Evolutionary conservation across 495 filamentous ascomycete genomes (phyloP), one percentile per base, ranked within the genome.

Genomic region (Peziza echinospora): DNA sequence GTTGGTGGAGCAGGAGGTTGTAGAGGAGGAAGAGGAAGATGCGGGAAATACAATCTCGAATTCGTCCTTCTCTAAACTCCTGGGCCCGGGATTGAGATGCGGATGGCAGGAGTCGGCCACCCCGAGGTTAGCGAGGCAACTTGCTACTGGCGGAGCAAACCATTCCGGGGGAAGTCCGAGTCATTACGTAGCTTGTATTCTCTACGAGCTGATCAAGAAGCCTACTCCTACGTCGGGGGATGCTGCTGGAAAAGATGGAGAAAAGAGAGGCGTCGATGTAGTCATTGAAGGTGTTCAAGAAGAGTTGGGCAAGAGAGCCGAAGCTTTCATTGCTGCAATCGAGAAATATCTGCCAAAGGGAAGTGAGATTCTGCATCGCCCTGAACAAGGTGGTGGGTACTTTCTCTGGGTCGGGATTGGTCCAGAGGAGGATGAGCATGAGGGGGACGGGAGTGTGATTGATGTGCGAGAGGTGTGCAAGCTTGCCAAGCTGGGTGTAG

Each of bases 41-140:
- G 89, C 80, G 52, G 82, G 84, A 5, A 78, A 92, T 59, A 71
- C 72, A 5, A 63, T 85, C 16, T 79, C 75, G 51, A 93, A 93
- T 61, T 82, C 77, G 17, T 80, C 72, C 13, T 93, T 93, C 62
- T 78, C 72, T 53, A 94, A 94, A 62, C 69, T 93, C 13, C 68
- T 76, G n/a, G 80, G 72, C 0, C 84, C 85, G 0, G 86, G 84
- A 0, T 53, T 76, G 26, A 65, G 85, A 25, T 83, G 78, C 2
- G 85, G 85, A 17, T 94, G 85, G 84, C 71, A 73, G 0, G 85
- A 93, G 57, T 51, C 25, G 5, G 48, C 50, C 2, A 53, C 56
- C 11, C 28, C 34, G 11, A 46, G 47, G 2, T 6, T 60, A 3
- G 57, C 46, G 9, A 47, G 24, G 6, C 50, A 56, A 41, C 47